These are phyloP conservation scores for Blepharisma stoltei DNA, from an alignment of 73 alveolate species.

Conservation along the genomic window DNA sequence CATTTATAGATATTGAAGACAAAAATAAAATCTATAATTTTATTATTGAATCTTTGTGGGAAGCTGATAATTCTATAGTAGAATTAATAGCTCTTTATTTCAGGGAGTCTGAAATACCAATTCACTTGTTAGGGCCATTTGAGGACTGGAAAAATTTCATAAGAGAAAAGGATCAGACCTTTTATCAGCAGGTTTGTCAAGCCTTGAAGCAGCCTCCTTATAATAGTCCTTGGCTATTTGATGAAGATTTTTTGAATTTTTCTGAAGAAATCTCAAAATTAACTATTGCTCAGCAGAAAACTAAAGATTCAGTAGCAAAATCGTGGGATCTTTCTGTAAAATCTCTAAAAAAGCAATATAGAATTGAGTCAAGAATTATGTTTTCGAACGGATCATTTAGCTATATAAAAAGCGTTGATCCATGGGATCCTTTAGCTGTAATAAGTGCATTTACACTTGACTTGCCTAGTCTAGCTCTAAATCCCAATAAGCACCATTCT, in stretches of 20 bases:
- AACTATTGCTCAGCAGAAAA: neutral
- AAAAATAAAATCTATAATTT: no score
- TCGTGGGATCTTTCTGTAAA: neutral
- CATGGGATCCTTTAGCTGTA: neutral
- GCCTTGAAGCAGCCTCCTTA: constrained; percentile 15
- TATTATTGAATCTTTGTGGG: no score
- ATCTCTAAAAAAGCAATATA: neutral
- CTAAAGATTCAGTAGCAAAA: neutral
- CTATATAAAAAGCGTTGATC: no score
- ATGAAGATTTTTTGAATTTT: constrained; percentile 7
- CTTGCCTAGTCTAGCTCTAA: neutral
- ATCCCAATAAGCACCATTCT: neutral
- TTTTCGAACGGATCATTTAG: no score
- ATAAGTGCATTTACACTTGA: neutral
- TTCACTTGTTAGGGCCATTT: no score
- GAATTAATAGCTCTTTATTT: no score
- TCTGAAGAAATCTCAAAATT: neutral
- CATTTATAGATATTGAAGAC: no score
- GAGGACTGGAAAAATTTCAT: no score
- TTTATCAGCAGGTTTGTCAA: no score
- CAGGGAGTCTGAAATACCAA: no score
- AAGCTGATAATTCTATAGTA: no score
- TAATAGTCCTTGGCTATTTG: constrained; percentile 16
- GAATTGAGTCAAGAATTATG: neutral
- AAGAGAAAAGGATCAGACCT: no score